Base-by-base conservation (phyloP, 2,329 filamentous ascomycete species). In the Tolypocladium sp. region DNA sequence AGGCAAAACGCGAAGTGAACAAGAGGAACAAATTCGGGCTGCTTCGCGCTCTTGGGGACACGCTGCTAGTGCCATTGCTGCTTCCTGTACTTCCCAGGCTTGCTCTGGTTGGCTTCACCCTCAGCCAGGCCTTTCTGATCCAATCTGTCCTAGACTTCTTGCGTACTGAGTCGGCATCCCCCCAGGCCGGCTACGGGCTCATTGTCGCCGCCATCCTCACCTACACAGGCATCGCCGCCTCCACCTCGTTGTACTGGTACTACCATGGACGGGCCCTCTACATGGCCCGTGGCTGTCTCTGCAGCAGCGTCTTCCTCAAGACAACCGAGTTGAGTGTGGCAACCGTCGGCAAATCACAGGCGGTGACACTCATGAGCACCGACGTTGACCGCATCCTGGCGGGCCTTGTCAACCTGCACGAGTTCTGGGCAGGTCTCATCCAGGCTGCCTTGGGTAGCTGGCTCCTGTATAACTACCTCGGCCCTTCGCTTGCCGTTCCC, bases 341-440 rank as follows among this genome's bases (percentile, higher is more conserved):
- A 0, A 64, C 68, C 0, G 66, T 71, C 3, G 71, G 75, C 40
- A 71, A 77, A n/a, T 69, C 73, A 3, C 73, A 75, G 0, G 71
- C 76, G 0, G 62, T 81, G 51, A 79, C 78, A 0, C 68, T 80
- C 3, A 81, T 81, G 78, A 77, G 72, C 58, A 72, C 76, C 4
- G 79, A 82, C 55, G 68, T 80, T 12, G 78, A 79, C 59, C 70
- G 73, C 6, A 73, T 80, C 3, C 64, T 70, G 2, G 52, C 63
- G 0, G 77, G 74, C 0, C 66, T 71, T 4, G 58, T 64, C 4
- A 63, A 58, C 1, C 58, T 77, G 38, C 79, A 79, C 54, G 73
- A 78, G 33, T 59, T 74, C 5, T 79, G 76, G 77, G 74, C 70
- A 0, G 73, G 66, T 44, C 57, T 69, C 0, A 60, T 80, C 1